These are phyloP conservation scores for Camelina sativa DNA, from an alignment of 345 rosid genomes.

Conservation along the genomic window DNA sequence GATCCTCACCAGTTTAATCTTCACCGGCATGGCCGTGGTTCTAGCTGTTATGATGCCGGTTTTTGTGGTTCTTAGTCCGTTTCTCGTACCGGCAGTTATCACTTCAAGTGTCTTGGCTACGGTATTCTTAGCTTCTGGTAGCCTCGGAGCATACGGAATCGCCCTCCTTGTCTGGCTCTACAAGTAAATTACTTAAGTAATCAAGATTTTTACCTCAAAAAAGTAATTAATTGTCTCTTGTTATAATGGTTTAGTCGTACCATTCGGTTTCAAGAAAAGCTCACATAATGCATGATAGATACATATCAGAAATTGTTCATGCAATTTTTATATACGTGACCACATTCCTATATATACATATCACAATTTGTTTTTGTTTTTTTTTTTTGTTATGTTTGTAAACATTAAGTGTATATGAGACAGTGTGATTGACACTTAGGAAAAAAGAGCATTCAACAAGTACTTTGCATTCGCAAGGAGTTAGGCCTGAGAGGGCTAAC, in stretches of 20 bases:
- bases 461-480: conserved; percentile 1
- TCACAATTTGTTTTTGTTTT: not conserved
- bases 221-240: not conserved
- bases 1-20: conserved; percentile 62
- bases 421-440: conserved; percentile 19
- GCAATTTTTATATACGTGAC: not conserved
- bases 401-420: no score
- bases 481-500: not conserved
- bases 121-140: conserved; percentile 75
- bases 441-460: conserved; percentile 15
- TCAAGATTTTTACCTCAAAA: not conserved
- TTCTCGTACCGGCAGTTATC: conserved; percentile 72
- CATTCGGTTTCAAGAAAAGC: not conserved
- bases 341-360: not conserved
- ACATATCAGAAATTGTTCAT: not conserved
- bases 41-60: conserved; percentile 53
- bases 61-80: conserved; percentile 71
- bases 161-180: conserved; percentile 77
- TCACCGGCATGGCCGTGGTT: conserved; percentile 33
- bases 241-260: not conserved
- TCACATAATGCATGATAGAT: not conserved
- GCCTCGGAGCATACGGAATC: conserved; percentile 68
- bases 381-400: not conserved
- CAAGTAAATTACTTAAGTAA: conserved; percentile 47
- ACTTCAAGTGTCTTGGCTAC: conserved; percentile 49